Conservation (phyloP, 148 eudicot species). For the Rhododendron henanense region DNA sequence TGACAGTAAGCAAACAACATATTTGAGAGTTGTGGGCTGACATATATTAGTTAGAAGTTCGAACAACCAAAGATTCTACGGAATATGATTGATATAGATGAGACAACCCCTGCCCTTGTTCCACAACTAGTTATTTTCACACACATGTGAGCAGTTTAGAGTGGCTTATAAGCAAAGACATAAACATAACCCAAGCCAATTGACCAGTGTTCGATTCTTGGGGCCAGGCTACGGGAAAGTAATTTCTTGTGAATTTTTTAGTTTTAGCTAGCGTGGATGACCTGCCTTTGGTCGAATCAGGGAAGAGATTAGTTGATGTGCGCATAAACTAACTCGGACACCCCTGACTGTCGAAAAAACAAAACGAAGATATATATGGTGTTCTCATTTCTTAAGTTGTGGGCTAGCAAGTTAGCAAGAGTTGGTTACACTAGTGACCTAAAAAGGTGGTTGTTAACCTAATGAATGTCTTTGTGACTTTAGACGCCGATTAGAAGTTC, state of each 20-base stretch:
- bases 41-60: neutral
- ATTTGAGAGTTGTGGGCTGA: neutral
- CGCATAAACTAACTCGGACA: too few relatives aligned
- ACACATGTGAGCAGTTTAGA: neutral
- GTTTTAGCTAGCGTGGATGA: neutral
- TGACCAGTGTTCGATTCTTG: neutral
- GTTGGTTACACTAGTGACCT: constrained; percentile 17
- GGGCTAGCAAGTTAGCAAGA: neutral
- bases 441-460: neutral
- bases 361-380: neutral
- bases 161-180: constrained; percentile 11
- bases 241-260: too few relatives aligned
- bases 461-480: neutral
- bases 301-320: too few relatives aligned
- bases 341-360: neutral
- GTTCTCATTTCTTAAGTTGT: neutral
- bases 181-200: too few relatives aligned
- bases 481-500: neutral
- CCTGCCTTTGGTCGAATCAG: neutral
- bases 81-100: neutral
- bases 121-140: neutral
- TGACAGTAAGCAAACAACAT: neutral
- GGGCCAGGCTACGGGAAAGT: too few relatives aligned
- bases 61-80: neutral
- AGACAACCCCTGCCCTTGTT: neutral